Base-by-base conservation (phyloP, 176 grass and related monocot genomes). In the Bothriochloa decipiens region DNA sequence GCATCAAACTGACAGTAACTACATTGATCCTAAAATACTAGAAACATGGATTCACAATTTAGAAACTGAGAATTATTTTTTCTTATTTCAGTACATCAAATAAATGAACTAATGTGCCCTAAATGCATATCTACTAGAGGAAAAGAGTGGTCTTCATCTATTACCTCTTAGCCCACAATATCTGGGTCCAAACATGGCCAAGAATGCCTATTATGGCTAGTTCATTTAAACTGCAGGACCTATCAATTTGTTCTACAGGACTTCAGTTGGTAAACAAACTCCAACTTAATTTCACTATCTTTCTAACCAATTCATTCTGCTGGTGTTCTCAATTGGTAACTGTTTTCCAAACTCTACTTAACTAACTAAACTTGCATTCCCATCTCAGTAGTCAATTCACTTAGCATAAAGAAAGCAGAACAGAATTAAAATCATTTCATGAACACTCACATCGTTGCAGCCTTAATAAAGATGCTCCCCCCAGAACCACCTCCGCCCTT, bases 401-500 rank as follows among this genome's bases (percentile, higher is more conserved):
- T 26, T 28, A 25, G 84, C 46, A 74, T 43, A 70, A 57, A 83
- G 46, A 81, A 83, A 75, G 8, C 28, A 52, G 6, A 57, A 83
- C 15, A 18, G 13, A 79, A 83, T 39, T 32, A 39, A 79, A 83
- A 49, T 49, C 29, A 87, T 80, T 87, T 52, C 25, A 62, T 33
- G 58, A 78, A 73, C 65, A 88, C 96, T 92, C 69, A 99, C 97
- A 99, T 99, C 68, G 88, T 92, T 0, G 43, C 18, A 18, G 93
- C 91, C 29, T 90, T 83, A 45, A 99, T 81, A 84, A 91, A 94
- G 76, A 99, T 89, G 81, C 97, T 99, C 3, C 97, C 97, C 5
- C 93, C 97, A 42, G 97, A 96, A 20, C 93, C 97, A 49, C 97
- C 97, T 29, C 97, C 97, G 0, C 97, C 97, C 66, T 91, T 94